These are phyloP conservation scores for Cytauxzoon felis DNA, from an alignment of 169 alveolate species.

Conservation along the genomic window DNA sequence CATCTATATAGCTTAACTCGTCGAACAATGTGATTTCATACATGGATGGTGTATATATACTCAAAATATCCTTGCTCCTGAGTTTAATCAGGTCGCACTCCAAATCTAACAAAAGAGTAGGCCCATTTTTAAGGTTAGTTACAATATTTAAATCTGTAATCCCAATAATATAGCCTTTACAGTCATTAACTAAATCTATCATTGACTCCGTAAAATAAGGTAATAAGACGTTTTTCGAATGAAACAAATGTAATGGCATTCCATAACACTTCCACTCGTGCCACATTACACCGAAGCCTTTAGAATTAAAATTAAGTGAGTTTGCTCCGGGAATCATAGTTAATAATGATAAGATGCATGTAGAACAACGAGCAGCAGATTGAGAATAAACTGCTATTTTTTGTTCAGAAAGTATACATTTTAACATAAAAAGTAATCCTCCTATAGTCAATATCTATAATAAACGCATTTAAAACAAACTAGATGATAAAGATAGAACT, in stretches of 20 bases:
- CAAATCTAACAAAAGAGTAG: constrained; percentile 45
- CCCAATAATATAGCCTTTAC: constrained; percentile 42
- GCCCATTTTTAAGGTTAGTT: constrained; percentile 1
- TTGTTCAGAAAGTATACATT: constrained; percentile 35
- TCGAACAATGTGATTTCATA: constrained; percentile 42
- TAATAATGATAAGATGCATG: constrained; percentile 33
- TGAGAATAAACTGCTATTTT: constrained; percentile 43
- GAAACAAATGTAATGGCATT: constrained; percentile 52
- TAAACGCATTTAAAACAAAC: not conserved
- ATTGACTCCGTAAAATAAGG: constrained; percentile 42
- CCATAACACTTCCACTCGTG: constrained; percentile 47
- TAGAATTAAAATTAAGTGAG: constrained; percentile 48
- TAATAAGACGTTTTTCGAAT: constrained; percentile 22
- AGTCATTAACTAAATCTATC: constrained; percentile 1
- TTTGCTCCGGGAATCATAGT: constrained; percentile 57
- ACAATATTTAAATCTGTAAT: constrained; percentile 30
- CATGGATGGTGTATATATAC: constrained; percentile 42
- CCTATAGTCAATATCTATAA: not conserved
- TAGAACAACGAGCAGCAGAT: constrained; percentile 46
- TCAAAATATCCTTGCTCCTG: constrained; percentile 17
- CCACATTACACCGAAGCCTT: constrained; percentile 51
- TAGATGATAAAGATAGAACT: constrained; percentile 31
- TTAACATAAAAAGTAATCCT: constrained; percentile 25
- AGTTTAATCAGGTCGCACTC: constrained; percentile 32
- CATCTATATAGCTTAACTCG: constrained; percentile 6